Evolutionary conservation across 305 asterid genomes (phyloP), one percentile per base, ranked within the genome.

Genomic region (Rubia balearica): DNA sequence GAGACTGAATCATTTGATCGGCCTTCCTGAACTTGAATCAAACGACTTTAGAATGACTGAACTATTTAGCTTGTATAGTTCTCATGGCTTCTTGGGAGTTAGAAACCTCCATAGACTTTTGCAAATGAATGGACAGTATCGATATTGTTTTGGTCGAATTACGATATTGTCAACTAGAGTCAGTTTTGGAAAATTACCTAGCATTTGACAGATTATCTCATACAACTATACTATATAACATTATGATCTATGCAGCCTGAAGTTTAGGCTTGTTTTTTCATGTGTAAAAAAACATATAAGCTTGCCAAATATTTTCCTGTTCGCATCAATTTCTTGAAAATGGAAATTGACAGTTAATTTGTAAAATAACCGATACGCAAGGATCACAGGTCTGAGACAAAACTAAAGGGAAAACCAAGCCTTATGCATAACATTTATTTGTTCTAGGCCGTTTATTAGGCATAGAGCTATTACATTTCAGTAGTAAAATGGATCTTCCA

Each of bases 401-500:
- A 49, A 41, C 14, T 46, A 60, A 43, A 42, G 10, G 40, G 5
- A 16, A 2, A n/a, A 67, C 55, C 55, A 27, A 48, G 46, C 45
- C 38, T 30, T 30, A 16, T 27, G 27, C 3, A 51, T 19, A 60
- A 30, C 19, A 19, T 1, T 16, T 43, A 48, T 61, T 64, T 30
- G 65, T 51, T 5, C 46, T 40, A 74, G 59, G 41, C 41, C 56
- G 49, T 22, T 67, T 56, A 46, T 21, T 3, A 42, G 53, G 66
- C 62, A 27, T 48, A 12, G 43, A 27, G 48, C 30, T 21, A 12
- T n/a, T 17, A 61, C 13, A 8, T 6, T 13, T 68, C 53, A 81
- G 65, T 81, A 84, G 73, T 82, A 86, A 77, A 83, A 87, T 0
- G 84, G 83, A 49, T 92, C 96, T 68, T 87, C 96, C 14, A 82